Evolutionary conservation across 2,329 filamentous ascomycete species (phyloP).

Genomic region (Cercospora zeae-maydis): DNA sequence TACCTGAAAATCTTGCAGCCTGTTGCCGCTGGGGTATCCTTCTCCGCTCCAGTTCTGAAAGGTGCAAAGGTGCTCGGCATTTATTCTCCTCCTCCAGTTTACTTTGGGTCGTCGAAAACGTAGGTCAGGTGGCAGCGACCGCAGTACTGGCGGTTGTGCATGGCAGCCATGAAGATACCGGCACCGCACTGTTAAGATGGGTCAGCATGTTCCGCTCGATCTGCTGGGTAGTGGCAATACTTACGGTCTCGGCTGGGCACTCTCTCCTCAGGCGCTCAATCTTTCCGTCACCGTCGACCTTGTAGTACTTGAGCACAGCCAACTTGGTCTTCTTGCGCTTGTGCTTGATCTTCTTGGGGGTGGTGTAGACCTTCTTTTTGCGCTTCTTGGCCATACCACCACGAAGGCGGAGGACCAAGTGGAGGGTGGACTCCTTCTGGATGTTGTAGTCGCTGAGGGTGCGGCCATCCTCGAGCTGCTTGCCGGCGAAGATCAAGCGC

Average conservation of each 20-base stretch:
- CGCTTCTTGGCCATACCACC: slow-evolving; percentile 97
- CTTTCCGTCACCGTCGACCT: slow-evolving; percentile 99
- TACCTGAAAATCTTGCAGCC: slow-evolving; percentile 3
- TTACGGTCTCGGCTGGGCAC: slow-evolving; percentile 86
- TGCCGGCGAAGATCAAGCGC: slow-evolving; percentile 99
- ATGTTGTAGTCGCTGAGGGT: slow-evolving; percentile 99
- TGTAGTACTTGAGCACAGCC: slow-evolving; percentile 99
- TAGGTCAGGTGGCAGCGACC: slow-evolving; percentile 68
- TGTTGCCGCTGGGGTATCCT: neutral
- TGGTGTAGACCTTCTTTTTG: slow-evolving; percentile 99
- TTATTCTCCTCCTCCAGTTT: slow-evolving; percentile 15
- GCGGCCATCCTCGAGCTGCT: slow-evolving; percentile 99
- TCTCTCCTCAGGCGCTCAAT: slow-evolving; percentile 98
- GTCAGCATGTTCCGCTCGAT: slow-evolving; percentile 6
- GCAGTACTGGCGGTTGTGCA: slow-evolving; percentile 99
- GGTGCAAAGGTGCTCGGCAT: slow-evolving; percentile 4
- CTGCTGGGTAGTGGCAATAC: slow-evolving; percentile 37
- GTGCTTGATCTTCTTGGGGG: slow-evolving; percentile 99
- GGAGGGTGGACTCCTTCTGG: slow-evolving; percentile 99
- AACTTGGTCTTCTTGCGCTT: slow-evolving; percentile 99
- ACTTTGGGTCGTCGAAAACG: slow-evolving; percentile 60
- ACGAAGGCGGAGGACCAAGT: slow-evolving; percentile 95
- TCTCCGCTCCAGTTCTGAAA: neutral
- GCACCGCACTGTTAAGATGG: slow-evolving; percentile 77
- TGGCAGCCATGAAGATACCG: slow-evolving; percentile 99